These are phyloP conservation scores for Mycena epipterygia DNA, from an alignment of 768 basidiomycete genomes.

Conservation along the genomic window DNA sequence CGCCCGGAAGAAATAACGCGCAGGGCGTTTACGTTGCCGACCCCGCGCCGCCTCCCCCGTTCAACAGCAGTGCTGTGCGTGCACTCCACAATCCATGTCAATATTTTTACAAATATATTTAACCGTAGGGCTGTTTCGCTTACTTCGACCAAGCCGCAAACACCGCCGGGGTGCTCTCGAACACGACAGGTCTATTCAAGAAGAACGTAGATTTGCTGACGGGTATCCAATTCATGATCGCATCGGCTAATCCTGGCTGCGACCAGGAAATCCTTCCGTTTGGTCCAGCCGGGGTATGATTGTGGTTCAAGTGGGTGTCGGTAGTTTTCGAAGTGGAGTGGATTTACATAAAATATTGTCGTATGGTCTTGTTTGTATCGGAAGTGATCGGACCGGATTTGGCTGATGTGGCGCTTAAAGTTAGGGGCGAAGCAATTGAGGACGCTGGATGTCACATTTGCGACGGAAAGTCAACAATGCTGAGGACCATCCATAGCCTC, in stretches of 20 bases:
- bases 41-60: slow-evolving; percentile 29
- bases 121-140: slow-evolving; percentile 17
- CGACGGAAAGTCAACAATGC: no score
- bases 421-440: no score
- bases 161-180: slow-evolving; percentile 18
- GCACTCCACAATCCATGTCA: background rate
- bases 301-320: background rate
- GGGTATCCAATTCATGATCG: slow-evolving; percentile 20
- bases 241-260: slow-evolving; percentile 26
- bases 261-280: slow-evolving; percentile 29
- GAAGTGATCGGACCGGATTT: no score
- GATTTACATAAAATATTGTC: no score
- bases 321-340: background rate
- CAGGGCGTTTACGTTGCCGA: slow-evolving; percentile 31
- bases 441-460: no score
- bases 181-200: slow-evolving; percentile 31
- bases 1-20: slow-evolving; percentile 30
- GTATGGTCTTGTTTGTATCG: no score
- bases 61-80: slow-evolving; percentile 34
- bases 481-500: no score
- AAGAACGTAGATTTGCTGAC: slow-evolving; percentile 29
- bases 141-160: slow-evolving; percentile 28
- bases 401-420: no score
- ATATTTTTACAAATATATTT: background rate
- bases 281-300: slow-evolving; percentile 24